Evolutionary conservation across 345 rosid species (phyloP).

Genomic region (Erodium maritimum): DNA sequence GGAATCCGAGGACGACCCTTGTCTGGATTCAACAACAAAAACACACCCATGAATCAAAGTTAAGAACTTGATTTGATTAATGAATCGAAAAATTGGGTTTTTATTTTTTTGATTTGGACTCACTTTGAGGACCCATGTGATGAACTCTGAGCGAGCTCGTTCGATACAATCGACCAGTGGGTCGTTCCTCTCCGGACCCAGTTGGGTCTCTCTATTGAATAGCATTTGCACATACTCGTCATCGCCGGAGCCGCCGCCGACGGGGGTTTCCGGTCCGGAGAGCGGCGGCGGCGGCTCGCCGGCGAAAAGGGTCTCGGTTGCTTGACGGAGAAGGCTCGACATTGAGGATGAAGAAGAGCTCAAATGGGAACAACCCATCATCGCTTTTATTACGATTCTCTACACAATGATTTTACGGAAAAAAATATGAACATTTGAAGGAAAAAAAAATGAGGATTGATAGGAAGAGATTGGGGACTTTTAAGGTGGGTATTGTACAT

Average conservation of each 20-base stretch:
- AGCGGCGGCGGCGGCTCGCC: no score
- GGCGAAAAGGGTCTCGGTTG: conserved; percentile 14
- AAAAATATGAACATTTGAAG: background rate
- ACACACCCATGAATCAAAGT: background rate
- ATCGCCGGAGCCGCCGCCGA: no score
- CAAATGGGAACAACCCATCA: conserved; percentile 4
- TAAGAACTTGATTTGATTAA: background rate
- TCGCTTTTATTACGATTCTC: background rate
- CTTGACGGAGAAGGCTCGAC: conserved; percentile 26
- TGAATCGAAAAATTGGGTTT: background rate
- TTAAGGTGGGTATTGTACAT: conserved; percentile 18
- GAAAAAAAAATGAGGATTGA: background rate
- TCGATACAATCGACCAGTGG: conserved; percentile 19
- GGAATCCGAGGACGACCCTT: conserved; percentile 29
- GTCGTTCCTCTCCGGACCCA: conserved; percentile 17
- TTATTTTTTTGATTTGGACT: conserved; percentile 8
- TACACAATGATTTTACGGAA: background rate
- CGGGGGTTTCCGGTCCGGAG: no score
- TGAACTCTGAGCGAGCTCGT: conserved; percentile 31
- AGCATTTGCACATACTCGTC: conserved; percentile 25
- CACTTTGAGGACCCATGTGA: conserved; percentile 47
- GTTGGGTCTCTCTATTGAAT: conserved; percentile 25
- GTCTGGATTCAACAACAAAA: conserved; percentile 25
- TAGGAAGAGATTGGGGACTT: background rate
- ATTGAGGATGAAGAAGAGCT: conserved; percentile 7